Evolutionary conservation across 225 moss, liverwort and hornwort genomes (phyloP).

Genomic region (Marchantia polymorpha): DNA sequence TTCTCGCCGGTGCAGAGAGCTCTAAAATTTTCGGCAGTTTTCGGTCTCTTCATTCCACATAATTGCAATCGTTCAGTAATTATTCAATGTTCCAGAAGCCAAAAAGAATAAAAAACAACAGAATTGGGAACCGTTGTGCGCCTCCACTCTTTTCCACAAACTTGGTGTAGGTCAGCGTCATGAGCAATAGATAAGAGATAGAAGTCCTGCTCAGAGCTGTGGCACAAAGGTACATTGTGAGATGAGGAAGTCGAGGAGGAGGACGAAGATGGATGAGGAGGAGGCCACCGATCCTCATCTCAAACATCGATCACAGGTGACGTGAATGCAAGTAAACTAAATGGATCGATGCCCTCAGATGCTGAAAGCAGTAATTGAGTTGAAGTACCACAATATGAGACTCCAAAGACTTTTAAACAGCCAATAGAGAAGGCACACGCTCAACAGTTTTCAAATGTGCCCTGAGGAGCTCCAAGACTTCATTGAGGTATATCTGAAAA

Average conservation of each 20-base stretch:
- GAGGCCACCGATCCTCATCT: too few species aligned
- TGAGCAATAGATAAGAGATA: not conserved
- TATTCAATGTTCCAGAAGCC: not conserved
- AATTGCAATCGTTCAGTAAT: not conserved
- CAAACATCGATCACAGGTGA: too few species aligned
- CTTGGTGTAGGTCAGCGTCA: not conserved
- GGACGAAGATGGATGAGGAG: too few species aligned
- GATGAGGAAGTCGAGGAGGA: too few species aligned
- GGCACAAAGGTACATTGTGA: too few species aligned
- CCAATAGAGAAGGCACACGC: not conserved
- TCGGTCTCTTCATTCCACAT: conserved; percentile 54
- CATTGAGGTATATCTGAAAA: not conserved
- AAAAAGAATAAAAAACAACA: not conserved
- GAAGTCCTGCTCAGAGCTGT: not conserved
- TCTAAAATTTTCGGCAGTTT: conserved; percentile 70
- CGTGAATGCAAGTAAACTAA: too few species aligned
- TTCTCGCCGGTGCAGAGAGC: conserved; percentile 65
- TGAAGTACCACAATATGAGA: too few species aligned
- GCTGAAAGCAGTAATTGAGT: too few species aligned
- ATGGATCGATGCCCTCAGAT: too few species aligned
- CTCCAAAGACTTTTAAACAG: not conserved
- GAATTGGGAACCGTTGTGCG: not conserved
- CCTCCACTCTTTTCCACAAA: too few species aligned
- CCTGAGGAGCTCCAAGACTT: not conserved
- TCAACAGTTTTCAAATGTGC: not conserved